phyloP scores from a whole-genome alignment of 139 green algal genomes.

The Eudorina sp. region DNA sequence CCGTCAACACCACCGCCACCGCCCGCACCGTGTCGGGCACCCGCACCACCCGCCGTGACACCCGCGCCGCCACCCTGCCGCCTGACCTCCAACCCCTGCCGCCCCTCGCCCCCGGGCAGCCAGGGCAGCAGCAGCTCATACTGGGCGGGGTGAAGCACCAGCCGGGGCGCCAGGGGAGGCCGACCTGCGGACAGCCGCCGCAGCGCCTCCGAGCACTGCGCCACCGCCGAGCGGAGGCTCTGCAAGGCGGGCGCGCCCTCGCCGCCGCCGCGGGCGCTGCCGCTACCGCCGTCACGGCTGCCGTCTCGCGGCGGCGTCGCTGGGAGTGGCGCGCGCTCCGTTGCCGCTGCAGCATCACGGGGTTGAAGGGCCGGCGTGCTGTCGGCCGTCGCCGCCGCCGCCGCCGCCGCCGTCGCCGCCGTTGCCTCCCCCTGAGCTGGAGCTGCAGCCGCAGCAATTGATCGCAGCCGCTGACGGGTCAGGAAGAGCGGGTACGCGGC shows the following conservation, averaged over 20 bases:
- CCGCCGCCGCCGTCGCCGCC: neutral
- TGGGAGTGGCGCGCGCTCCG: too few relatives aligned
- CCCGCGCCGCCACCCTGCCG: neutral
- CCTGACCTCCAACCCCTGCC: too few relatives aligned
- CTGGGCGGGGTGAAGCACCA: constrained; percentile 36
- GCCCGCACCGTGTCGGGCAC: neutral
- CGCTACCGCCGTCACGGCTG: neutral
- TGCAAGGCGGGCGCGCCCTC: neutral
- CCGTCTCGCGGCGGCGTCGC: neutral
- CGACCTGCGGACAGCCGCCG: neutral
- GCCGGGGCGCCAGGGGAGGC: constrained; percentile 2
- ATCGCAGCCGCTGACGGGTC: neutral
- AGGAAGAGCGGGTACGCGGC: neutral
- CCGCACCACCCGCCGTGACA: neutral
- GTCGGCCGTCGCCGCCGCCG: neutral
- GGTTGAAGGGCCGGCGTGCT: too few relatives aligned
- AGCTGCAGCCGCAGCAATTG: neutral
- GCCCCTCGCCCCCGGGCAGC: neutral
- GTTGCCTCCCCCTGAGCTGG: neutral
- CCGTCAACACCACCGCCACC: neutral
- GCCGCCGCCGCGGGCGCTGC: neutral
- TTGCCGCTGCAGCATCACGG: too few relatives aligned
- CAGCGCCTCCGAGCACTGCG: neutral
- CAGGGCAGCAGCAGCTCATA: constrained; percentile 20
- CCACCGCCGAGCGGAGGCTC: neutral